Percentiles rank a stretch among this genome's conserved stretches.
Evolutionary conservation across 768 basidiomycete species (phyloP).

Genomic region (Crassisporium funariophilum): DNA sequence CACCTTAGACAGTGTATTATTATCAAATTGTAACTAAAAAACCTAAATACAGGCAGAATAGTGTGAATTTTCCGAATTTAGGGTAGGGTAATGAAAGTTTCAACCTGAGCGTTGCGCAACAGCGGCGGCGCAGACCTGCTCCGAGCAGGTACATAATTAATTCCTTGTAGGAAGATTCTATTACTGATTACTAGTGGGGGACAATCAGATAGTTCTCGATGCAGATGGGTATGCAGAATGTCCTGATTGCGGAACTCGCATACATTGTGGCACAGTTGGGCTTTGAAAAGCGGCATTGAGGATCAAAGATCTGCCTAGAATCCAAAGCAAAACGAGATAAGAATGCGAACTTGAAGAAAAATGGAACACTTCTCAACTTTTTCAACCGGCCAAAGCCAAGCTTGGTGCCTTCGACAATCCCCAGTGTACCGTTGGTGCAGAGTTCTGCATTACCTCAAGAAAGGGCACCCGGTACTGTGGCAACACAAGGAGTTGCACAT

Average conservation of each 20-base stretch:
- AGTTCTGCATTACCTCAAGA: background rate
- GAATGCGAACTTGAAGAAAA: conserved; percentile 10
- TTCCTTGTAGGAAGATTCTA: no score
- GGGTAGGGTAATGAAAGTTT: no score
- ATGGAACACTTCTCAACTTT: conserved; percentile 10
- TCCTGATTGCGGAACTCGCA: background rate
- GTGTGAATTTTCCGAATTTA: no score
- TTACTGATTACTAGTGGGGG: no score
- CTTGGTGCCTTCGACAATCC: conserved; percentile 4
- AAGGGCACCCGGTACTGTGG: background rate
- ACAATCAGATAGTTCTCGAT: background rate
- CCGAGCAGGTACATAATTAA: no score
- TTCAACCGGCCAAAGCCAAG: conserved; percentile 2
- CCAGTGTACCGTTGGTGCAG: background rate
- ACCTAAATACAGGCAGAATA: no score
- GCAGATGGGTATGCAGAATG: background rate
- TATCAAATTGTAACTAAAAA: no score
- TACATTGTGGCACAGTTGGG: background rate
- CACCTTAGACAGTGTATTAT: no score
- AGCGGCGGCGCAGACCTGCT: no score
- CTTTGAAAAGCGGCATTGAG: conserved; percentile 11
- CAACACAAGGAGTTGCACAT: background rate
- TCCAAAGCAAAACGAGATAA: conserved; percentile 13
- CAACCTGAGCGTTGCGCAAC: no score
- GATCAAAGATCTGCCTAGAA: conserved; percentile 11